Evolutionary conservation across 192 early-diverging fungal genomes (phyloP).

Genomic region (Rhizophagus clarus): DNA sequence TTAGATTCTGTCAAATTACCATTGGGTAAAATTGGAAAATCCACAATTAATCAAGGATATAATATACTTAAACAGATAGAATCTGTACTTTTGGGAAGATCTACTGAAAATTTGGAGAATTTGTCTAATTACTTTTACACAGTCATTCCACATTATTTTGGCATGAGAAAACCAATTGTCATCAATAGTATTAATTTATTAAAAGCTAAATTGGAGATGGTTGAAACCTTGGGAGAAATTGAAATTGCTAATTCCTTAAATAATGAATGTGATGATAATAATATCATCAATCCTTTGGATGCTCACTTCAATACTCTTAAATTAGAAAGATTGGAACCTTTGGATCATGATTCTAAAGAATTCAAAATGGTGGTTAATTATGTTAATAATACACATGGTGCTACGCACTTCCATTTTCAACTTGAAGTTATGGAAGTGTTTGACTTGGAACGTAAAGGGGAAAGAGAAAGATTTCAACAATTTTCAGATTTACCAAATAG

Average conservation of each 20-base stretch:
- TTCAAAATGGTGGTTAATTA: constrained; percentile 64
- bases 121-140: constrained; percentile 66
- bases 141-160: constrained; percentile 72
- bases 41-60: constrained; percentile 56
- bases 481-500: constrained; percentile 59
- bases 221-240: constrained; percentile 69
- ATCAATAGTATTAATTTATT: constrained; percentile 51
- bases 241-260: constrained; percentile 64
- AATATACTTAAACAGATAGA: constrained; percentile 60
- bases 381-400: constrained; percentile 66
- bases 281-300: constrained; percentile 60
- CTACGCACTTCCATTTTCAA: constrained; percentile 50
- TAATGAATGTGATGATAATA: constrained; percentile 35
- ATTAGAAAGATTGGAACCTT: constrained; percentile 50
- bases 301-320: constrained; percentile 58
- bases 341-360: constrained; percentile 53
- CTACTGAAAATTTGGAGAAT: constrained; percentile 26
- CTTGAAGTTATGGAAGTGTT: constrained; percentile 54
- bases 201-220: constrained; percentile 65
- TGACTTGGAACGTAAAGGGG: constrained; percentile 60
- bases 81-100: constrained; percentile 37
- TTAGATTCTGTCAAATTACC: too few relatives aligned
- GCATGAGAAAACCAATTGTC: constrained; percentile 46
- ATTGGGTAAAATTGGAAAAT: too few relatives aligned
- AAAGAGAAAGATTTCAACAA: constrained; percentile 53